phyloP scores from a whole-genome alignment of 1,284 basidiomycete species.

The Rhodotorula sp. region DNA sequence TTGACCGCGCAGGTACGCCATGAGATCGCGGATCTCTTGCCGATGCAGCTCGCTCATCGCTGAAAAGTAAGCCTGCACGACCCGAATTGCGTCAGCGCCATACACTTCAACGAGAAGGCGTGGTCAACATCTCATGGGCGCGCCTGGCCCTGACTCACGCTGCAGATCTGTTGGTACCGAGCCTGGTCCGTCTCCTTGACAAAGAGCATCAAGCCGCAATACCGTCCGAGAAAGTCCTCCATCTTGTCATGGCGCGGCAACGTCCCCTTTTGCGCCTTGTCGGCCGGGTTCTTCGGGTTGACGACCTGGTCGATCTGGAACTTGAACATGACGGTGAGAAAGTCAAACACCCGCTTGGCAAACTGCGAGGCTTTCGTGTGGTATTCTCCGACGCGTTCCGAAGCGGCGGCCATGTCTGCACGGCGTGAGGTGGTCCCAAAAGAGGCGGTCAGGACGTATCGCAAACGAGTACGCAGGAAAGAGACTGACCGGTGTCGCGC shows the following conservation, averaged over 20 bases:
- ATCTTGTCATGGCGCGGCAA: constrained; percentile 67
- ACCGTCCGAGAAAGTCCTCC: constrained; percentile 79
- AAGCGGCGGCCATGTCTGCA: constrained; percentile 84
- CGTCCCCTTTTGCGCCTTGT: constrained; percentile 41
- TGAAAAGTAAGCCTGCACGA: constrained; percentile 76
- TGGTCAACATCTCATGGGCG: no score
- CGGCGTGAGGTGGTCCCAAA: not conserved
- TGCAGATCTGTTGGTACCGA: constrained; percentile 79
- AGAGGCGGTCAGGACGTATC: not conserved
- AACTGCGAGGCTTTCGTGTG: constrained; percentile 82
- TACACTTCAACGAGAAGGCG: no score
- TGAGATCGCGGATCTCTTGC: constrained; percentile 72
- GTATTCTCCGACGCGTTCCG: constrained; percentile 82
- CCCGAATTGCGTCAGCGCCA: not conserved
- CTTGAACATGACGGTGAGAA: constrained; percentile 83
- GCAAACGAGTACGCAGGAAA: no score
- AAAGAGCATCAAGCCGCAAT: constrained; percentile 87
- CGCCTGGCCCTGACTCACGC: constrained; percentile 58
- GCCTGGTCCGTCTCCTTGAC: constrained; percentile 91
- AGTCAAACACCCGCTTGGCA: constrained; percentile 85
- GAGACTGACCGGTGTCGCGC: constrained; percentile 67
- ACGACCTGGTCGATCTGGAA: constrained; percentile 72
- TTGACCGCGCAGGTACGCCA: constrained; percentile 61
- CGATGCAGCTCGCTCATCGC: constrained; percentile 75
- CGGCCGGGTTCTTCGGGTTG: constrained; percentile 47